Conservation (phyloP, 2,329 filamentous ascomycete species). For the Aureobasidium sp. region DNA sequence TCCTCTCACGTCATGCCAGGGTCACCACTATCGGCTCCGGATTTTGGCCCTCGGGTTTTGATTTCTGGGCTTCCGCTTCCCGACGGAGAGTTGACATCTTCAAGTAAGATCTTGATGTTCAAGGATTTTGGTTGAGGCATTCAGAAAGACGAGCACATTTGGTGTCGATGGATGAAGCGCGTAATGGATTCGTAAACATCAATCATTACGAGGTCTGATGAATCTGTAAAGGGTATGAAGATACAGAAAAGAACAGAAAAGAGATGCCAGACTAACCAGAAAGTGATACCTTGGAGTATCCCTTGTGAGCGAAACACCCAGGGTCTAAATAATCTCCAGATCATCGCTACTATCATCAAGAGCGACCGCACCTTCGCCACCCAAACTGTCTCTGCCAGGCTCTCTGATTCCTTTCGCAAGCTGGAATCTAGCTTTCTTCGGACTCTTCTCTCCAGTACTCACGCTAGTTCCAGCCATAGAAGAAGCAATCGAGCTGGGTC, state of each 20-base stretch:
- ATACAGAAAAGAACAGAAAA: too few relatives aligned
- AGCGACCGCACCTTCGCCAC: conserved; percentile 27
- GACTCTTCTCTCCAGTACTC: conserved; percentile 25
- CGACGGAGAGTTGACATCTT: background rate
- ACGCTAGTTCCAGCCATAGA: conserved; percentile 13
- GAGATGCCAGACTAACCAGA: too few relatives aligned
- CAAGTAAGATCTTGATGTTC: too few relatives aligned
- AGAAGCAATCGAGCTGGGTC: background rate
- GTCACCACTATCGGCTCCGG: background rate
- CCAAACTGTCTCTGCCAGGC: conserved; percentile 38
- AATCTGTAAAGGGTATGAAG: too few relatives aligned
- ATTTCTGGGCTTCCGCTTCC: background rate
- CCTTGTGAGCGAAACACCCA: too few relatives aligned
- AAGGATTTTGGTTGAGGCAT: too few relatives aligned
- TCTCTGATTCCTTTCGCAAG: conserved; percentile 41
- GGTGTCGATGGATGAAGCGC: too few relatives aligned
- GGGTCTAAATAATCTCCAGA: conserved; percentile 30
- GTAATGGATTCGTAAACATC: too few relatives aligned
- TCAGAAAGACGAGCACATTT: too few relatives aligned
- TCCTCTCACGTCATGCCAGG: background rate
- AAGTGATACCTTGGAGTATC: too few relatives aligned
- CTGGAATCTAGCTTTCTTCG: conserved; percentile 38
- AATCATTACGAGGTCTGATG: too few relatives aligned
- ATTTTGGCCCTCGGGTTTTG: background rate
- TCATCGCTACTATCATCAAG: conserved; percentile 35